Base-by-base conservation (phyloP, 2,329 filamentous ascomycete species). In the Neonectria hederae region DNA sequence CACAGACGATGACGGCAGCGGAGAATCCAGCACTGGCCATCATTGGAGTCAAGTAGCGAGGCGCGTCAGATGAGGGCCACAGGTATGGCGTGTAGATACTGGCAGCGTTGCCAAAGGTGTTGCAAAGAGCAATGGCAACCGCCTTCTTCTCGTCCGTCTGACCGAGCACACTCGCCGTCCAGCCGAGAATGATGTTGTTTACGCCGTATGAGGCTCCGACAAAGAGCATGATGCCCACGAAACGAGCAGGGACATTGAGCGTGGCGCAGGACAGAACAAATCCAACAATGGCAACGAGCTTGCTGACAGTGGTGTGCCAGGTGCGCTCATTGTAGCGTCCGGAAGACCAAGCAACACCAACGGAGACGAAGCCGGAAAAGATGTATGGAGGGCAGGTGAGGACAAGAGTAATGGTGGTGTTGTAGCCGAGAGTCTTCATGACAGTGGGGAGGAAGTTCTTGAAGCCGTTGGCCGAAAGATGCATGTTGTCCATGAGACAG, bases 371-470 rank as follows among this genome's bases (percentile, higher is more conserved):
- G 3, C 65, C 82, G 0, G 84, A 82, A 48, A 83, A 72, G 19
- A 84, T 69, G 72, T 83, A 86, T 0, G 84, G 84, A 0, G 84
- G 84, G 38, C 81, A 82, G 0, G 83, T 86, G 19, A 87, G 77
- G 1, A 83, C 78, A 0, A 86, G 77, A 0, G 84, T 85, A 32
- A 84, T 77, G 0, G 81, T 85, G 0, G 74, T 79, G 60, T 74
- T 78, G 73, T 83, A 86, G 0, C 81, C 81, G 0, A 86, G 79
- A 0, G 82, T 83, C 54, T 81, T 74, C 40, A 86, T 80, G 13
- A 84, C 81, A 0, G 69, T 75, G 0, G 75, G 75, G 11, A 74
- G 68, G 48, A 75, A 76, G 52, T 76, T 76, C 49, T 76, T 76
- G 68, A 76, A 76, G 0, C 74, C 73, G 22, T 76, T 76, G 6